Percentiles rank a stretch among this genome's conserved stretches.
These are phyloP conservation scores for Colletotrichum incanum DNA, from an alignment of 2,329 filamentous ascomycete species.

Conservation along the genomic window DNA sequence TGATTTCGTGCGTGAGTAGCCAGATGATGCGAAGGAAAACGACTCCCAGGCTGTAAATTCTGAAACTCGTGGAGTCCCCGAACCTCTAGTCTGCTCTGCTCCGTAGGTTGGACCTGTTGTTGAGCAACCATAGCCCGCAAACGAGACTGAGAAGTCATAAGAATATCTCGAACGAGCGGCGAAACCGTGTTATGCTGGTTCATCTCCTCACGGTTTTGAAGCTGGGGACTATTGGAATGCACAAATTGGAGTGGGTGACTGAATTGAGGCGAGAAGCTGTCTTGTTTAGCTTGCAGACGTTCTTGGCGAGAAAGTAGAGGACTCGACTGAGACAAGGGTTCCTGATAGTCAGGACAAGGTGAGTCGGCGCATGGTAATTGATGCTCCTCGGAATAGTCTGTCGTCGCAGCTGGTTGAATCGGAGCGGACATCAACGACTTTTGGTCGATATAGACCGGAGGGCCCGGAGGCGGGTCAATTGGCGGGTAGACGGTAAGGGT, in stretches of 20 bases:
- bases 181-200: background rate
- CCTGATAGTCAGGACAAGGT: too few species aligned
- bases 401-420: background rate
- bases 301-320: background rate
- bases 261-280: background rate
- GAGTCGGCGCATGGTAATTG: too few species aligned
- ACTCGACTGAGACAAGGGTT: background rate
- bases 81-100: background rate
- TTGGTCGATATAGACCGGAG: background rate
- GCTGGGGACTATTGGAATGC: background rate
- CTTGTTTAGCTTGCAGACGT: background rate
- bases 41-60: background rate
- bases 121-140: too few species aligned
- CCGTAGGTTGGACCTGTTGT: background rate
- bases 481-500: constrained; percentile 15
- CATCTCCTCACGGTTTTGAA: background rate
- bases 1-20: background rate
- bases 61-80: background rate
- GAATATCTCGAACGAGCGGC: background rate
- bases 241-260: background rate
- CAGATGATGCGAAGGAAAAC: background rate
- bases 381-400: background rate
- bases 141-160: background rate
- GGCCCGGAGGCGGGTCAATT: background rate
- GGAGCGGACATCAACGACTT: background rate